These are phyloP conservation scores for Geotrichum fermentans DNA, from an alignment of 1,139 yeast genomes.

Conservation along the genomic window DNA sequence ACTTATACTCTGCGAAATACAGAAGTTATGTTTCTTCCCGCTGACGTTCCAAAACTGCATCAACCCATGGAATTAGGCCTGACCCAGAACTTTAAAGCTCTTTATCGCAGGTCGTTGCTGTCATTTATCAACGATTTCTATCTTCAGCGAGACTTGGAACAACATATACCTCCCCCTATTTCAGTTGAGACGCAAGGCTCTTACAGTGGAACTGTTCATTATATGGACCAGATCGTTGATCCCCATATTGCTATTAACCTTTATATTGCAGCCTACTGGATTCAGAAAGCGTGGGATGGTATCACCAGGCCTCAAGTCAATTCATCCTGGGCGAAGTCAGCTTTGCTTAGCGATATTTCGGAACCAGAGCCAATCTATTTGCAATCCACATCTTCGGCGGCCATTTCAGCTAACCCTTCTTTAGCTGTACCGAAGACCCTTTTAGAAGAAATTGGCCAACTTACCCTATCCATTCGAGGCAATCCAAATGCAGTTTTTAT, in stretches of 20 bases:
- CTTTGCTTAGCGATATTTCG: slow-evolving; percentile 1
- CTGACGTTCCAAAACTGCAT: slow-evolving; percentile 1
- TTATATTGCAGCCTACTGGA: slow-evolving; percentile 17
- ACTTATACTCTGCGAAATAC: slow-evolving; percentile 9
- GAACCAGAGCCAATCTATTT: background rate
- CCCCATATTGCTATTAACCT: slow-evolving; percentile 14
- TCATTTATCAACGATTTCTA: slow-evolving; percentile 14
- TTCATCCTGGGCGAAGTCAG: slow-evolving; percentile 17
- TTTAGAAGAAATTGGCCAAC: background rate
- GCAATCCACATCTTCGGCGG: background rate
- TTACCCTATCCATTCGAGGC: background rate
- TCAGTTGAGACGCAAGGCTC: background rate
- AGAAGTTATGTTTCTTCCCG: slow-evolving; percentile 15
- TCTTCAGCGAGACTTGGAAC: slow-evolving; percentile 5
- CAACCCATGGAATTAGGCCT: slow-evolving; percentile 19
- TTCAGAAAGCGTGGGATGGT: slow-evolving; percentile 18
- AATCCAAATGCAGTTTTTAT: slow-evolving; percentile 9
- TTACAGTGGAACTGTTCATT: background rate
- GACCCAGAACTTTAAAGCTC: slow-evolving; percentile 17
- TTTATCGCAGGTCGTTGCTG: slow-evolving; percentile 13
- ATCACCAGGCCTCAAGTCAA: background rate
- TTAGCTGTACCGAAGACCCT: background rate
- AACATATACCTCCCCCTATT: background rate
- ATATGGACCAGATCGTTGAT: slow-evolving; percentile 9
- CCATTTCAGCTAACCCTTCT: background rate